Conservation (phyloP, 2,329 filamentous ascomycete species). For the Penicillium verrucosum region DNA sequence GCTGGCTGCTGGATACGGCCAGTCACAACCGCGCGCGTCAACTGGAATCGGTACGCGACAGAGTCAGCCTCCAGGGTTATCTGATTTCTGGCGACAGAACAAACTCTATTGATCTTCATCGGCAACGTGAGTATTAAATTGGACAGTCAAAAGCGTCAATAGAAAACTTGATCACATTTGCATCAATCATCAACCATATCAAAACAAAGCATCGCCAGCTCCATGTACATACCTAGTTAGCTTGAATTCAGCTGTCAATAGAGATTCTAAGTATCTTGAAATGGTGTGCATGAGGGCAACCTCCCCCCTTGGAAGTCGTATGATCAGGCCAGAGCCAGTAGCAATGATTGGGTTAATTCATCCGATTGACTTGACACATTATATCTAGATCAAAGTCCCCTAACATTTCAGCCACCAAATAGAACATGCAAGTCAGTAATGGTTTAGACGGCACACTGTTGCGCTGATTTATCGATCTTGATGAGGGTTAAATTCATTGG, state of each 20-base stretch:
- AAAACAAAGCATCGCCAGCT: not conserved
- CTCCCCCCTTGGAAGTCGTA: too few species aligned
- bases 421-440: not conserved
- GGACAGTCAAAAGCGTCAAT: not conserved
- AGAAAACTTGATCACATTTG: not conserved
- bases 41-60: not conserved
- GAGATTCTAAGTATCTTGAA: not conserved
- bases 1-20: not conserved
- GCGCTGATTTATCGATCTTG: not conserved
- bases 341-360: not conserved
- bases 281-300: not conserved
- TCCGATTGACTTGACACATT: not conserved
- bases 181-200: not conserved
- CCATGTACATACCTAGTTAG: not conserved
- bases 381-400: not conserved
- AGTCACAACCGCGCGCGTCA: not conserved
- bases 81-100: conserved; percentile 24
- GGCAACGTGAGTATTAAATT: conserved; percentile 9
- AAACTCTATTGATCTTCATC: conserved; percentile 26
- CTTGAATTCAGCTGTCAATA: not conserved
- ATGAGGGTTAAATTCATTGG: conserved; percentile 15
- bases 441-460: not conserved
- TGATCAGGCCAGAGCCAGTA: not conserved
- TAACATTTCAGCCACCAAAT: not conserved
- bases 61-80: not conserved